Conservation (phyloP, 345 rosid genomes). For the Eucalyptus camaldulensis region DNA sequence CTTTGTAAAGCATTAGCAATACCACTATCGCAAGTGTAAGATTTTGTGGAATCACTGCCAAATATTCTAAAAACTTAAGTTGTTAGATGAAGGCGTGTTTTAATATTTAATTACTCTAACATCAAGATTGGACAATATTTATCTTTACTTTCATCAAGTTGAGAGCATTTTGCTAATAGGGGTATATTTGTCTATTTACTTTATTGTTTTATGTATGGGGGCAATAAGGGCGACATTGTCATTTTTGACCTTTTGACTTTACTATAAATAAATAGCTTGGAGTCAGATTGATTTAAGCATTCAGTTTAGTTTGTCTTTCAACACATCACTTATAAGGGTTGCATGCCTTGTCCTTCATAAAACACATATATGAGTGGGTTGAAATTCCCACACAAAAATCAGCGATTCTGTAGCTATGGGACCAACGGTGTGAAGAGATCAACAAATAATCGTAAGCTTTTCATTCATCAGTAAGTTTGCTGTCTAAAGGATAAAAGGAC, state of each 20-base stretch:
- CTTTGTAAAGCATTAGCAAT: neutral
- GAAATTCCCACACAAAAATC: neutral
- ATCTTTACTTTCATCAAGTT: neutral
- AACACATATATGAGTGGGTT: neutral
- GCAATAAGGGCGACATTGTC: too few relatives aligned
- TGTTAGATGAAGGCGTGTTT: neutral
- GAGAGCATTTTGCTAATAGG: too few relatives aligned
- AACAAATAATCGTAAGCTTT: neutral
- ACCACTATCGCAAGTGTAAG: neutral
- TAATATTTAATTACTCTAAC: neutral
- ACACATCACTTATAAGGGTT: neutral
- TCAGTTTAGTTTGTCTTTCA: too few relatives aligned
- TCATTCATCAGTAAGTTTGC: neutral
- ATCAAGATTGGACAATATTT: neutral
- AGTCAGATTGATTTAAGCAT: too few relatives aligned
- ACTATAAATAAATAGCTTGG: too few relatives aligned
- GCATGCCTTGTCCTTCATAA: neutral
- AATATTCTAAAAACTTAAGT: neutral
- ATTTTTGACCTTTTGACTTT: too few relatives aligned
- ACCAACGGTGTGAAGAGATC: neutral
- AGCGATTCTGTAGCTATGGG: neutral
- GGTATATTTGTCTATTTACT: too few relatives aligned
- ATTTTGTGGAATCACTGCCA: neutral
- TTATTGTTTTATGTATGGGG: too few relatives aligned
- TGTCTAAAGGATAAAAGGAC: neutral